Evolutionary conservation across 1,284 basidiomycete species (phyloP).

Genomic region (Pseudomicrostroma phylloplanum): DNA sequence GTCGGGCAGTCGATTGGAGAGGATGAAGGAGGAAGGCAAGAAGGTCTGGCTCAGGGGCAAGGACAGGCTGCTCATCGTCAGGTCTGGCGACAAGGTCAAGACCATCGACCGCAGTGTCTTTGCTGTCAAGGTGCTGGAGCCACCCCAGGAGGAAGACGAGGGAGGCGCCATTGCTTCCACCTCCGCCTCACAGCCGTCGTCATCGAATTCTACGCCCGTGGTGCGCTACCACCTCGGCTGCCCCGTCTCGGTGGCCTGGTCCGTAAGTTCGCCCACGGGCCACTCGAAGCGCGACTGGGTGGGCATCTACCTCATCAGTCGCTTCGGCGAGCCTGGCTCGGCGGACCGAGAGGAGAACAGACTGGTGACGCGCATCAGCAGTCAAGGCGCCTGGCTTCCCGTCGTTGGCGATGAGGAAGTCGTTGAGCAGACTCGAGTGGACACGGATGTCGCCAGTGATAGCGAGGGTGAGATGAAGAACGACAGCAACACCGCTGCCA

Average conservation of each 20-base stretch:
- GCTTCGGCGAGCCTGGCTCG: conserved; percentile 22
- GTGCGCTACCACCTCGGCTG: conserved; percentile 79
- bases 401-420: conserved; percentile 82
- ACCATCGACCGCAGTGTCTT: conserved; percentile 33
- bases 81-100: conserved; percentile 29
- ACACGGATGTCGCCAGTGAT: too few species aligned
- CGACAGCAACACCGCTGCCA: background rate
- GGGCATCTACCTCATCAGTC: conserved; percentile 64
- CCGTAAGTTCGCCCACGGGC: conserved; percentile 62
- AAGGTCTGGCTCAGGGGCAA: conserved; percentile 81
- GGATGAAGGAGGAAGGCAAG: conserved; percentile 76
- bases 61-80: conserved; percentile 57
- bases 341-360: conserved; percentile 18
- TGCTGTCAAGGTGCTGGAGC: conserved; percentile 12
- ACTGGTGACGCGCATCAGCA: conserved; percentile 67
- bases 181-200: background rate
- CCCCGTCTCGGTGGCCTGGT: conserved; percentile 78
- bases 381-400: conserved; percentile 84
- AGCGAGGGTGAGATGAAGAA: background rate
- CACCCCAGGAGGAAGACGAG: background rate
- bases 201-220: background rate
- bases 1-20: conserved; percentile 40
- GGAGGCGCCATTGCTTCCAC: background rate
- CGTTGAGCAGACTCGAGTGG: conserved; percentile 21
- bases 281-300: conserved; percentile 97